Conservation (phyloP, 495 filamentous ascomycete genomes). For the Penicillium samsonianum region DNA sequence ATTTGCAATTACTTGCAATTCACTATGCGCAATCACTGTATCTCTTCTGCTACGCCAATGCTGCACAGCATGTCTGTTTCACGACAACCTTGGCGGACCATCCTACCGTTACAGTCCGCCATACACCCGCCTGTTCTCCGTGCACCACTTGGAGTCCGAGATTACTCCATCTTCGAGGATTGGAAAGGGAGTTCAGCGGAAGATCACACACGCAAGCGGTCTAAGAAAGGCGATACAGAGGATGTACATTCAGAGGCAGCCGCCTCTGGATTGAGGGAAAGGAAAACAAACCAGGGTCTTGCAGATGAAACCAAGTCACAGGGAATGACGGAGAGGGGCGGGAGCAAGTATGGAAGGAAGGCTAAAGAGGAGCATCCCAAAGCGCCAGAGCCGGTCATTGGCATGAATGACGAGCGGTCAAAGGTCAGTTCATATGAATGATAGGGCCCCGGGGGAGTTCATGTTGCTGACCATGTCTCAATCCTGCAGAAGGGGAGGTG, state of each 20-base stretch:
- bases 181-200: constrained; percentile 42
- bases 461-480: constrained; percentile 12
- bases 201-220: constrained; percentile 39
- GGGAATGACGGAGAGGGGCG: constrained; percentile 48
- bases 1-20: background rate
- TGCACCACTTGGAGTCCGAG: constrained; percentile 14
- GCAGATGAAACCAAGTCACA: constrained; percentile 42
- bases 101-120: constrained; percentile 22
- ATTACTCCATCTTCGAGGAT: constrained; percentile 26
- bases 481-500: constrained; percentile 33
- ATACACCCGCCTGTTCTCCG: constrained; percentile 16
- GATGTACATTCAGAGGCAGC: constrained; percentile 41
- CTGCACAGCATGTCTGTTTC: constrained; percentile 5
- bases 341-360: constrained; percentile 45
- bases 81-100: constrained; percentile 13
- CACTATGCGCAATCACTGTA: background rate
- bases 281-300: constrained; percentile 34
- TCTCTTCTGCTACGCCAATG: background rate
- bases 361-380: constrained; percentile 65
- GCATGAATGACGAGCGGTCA: constrained; percentile 71
- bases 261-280: constrained; percentile 41
- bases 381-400: constrained; percentile 64
- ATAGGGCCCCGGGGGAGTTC: constrained; percentile 10
- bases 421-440: constrained; percentile 38
- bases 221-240: constrained; percentile 44